Evolutionary conservation across 2,329 filamentous ascomycete genomes (phyloP).

Genomic region (Phialocephala sp.): DNA sequence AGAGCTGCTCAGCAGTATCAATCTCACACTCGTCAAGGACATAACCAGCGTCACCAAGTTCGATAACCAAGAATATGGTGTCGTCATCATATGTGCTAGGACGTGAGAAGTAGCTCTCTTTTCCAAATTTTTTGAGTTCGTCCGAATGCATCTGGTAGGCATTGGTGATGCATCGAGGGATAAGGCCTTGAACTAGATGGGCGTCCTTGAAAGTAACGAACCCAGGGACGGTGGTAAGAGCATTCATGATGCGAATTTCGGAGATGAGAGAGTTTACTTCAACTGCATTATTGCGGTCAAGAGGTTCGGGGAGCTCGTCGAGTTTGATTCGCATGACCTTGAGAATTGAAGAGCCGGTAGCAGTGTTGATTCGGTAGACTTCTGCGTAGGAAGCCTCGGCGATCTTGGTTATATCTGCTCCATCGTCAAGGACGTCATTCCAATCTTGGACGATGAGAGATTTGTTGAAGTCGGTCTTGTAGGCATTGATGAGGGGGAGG

Average conservation of each 20-base stretch:
- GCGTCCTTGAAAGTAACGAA: constrained; percentile 71
- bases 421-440: constrained; percentile 61
- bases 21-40: constrained; percentile 65
- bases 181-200: constrained; percentile 63
- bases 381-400: constrained; percentile 71
- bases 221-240: constrained; percentile 66
- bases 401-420: constrained; percentile 64
- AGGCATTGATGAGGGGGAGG: constrained; percentile 31
- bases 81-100: neutral
- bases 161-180: constrained; percentile 58
- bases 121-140: constrained; percentile 43
- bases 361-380: constrained; percentile 66
- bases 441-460: constrained; percentile 45
- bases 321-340: constrained; percentile 63
- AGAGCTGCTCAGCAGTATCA: constrained; percentile 56
- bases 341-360: constrained; percentile 66
- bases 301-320: constrained; percentile 30
- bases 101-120: neutral
- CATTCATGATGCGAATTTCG: constrained; percentile 67
- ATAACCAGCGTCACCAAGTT: constrained; percentile 63
- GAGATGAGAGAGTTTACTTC: constrained; percentile 56
- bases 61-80: neutral
- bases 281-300: constrained; percentile 31
- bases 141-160: constrained; percentile 60
- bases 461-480: constrained; percentile 28